Conservation (phyloP, 2,329 filamentous ascomycete genomes). For the Claviceps purpurea region DNA sequence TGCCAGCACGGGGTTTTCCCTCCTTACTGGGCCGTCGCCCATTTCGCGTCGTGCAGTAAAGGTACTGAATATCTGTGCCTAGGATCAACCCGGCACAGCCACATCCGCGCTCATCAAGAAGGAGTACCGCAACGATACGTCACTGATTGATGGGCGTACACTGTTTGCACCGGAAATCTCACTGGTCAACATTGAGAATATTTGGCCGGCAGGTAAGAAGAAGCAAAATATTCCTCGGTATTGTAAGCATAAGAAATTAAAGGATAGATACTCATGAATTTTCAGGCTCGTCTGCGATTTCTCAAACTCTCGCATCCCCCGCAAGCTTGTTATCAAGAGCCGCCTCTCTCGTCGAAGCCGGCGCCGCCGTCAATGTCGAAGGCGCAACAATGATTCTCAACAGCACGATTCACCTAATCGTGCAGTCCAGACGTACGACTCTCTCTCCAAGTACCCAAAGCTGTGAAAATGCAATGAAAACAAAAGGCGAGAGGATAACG, state of each 20-base stretch:
- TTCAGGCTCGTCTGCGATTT: conserved; percentile 1
- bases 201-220: conserved; percentile 7
- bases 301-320: conserved; percentile 1
- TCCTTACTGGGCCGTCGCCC: too few species aligned
- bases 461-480: not conserved
- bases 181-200: conserved; percentile 10
- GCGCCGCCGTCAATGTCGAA: conserved; percentile 9
- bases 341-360: conserved; percentile 9
- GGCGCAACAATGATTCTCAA: conserved; percentile 11
- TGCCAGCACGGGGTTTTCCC: not conserved
- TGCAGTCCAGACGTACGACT: conserved; percentile 2
- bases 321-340: conserved; percentile 7
- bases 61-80: not conserved
- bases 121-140: conserved; percentile 10
- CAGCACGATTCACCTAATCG: conserved; percentile 10
- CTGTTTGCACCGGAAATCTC: conserved; percentile 12
- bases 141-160: conserved; percentile 8
- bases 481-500: not conserved
- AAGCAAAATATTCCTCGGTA: not conserved
- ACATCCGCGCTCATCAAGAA: conserved; percentile 9
- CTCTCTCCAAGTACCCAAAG: not conserved
- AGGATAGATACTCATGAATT: not conserved
- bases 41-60: not conserved
- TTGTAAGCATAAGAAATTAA: too few species aligned
- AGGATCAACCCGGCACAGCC: conserved; percentile 12